Conservation (phyloP, 2,329 filamentous ascomycete genomes). For the Aspergillus viridinutans region DNA sequence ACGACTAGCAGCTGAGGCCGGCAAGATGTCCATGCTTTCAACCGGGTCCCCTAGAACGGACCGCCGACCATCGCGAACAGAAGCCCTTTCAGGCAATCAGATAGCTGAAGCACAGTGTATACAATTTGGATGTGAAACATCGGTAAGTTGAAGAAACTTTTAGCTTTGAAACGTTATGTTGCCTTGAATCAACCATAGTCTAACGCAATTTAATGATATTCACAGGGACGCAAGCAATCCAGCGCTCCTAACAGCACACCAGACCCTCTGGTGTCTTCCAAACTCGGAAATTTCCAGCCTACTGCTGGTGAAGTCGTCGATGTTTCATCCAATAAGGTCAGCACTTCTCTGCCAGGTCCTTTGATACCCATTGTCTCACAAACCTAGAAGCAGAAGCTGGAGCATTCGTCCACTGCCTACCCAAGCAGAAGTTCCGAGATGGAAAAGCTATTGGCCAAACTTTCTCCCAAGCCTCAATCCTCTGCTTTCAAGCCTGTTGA, state of each 20-base stretch:
- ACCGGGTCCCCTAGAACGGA: slow-evolving; percentile 20
- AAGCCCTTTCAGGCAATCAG: slow-evolving; percentile 17
- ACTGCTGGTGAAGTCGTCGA: slow-evolving; percentile 20
- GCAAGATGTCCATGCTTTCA: slow-evolving; percentile 27
- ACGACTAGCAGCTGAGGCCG: neutral
- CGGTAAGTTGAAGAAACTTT: slow-evolving; percentile 20
- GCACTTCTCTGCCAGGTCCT: slow-evolving; percentile 7
- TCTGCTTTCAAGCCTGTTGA: slow-evolving; percentile 10
- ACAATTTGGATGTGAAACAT: slow-evolving; percentile 20
- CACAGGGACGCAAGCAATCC: slow-evolving; percentile 24
- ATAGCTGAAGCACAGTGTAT: slow-evolving; percentile 13
- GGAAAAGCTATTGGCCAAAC: slow-evolving; percentile 56
- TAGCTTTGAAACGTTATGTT: neutral
- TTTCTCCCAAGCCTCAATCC: slow-evolving; percentile 34
- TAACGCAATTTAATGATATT: slow-evolving; percentile 1
- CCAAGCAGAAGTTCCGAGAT: slow-evolving; percentile 45
- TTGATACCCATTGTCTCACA: slow-evolving; percentile 27
- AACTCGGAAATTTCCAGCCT: slow-evolving; percentile 30
- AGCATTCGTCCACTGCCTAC: slow-evolving; percentile 29
- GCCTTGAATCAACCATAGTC: neutral
- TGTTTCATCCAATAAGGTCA: slow-evolving; percentile 36
- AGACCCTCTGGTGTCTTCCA: slow-evolving; percentile 31
- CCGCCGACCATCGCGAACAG: slow-evolving; percentile 20
- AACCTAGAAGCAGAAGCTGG: slow-evolving; percentile 46
- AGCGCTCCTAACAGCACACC: slow-evolving; percentile 22